Evolutionary conservation across 1,284 basidiomycete genomes (phyloP).

Genomic region (Ceratobasidium sp.): DNA sequence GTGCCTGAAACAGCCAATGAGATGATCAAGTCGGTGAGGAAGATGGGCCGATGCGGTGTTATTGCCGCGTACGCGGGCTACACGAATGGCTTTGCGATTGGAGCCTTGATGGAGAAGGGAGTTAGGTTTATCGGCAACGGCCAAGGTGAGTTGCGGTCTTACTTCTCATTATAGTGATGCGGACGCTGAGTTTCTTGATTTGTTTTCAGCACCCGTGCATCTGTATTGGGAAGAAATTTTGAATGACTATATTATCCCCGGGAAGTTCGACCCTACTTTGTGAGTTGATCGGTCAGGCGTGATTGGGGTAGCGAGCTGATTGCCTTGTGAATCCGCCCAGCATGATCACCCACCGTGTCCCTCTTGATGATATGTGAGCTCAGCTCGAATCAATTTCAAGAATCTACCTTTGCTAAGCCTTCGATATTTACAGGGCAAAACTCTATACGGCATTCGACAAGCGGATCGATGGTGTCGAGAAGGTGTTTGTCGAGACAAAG

Average conservation of each 20-base stretch:
- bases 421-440: constrained; percentile 56
- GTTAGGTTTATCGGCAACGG: constrained; percentile 75
- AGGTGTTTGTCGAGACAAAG: constrained; percentile 71
- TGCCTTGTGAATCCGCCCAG: constrained; percentile 50
- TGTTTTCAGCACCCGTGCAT: constrained; percentile 68
- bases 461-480: constrained; percentile 67
- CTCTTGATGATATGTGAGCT: constrained; percentile 67
- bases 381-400: constrained; percentile 42
- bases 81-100: constrained; percentile 77
- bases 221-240: constrained; percentile 79
- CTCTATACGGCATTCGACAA: constrained; percentile 71
- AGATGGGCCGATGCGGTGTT: constrained; percentile 71
- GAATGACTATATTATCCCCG: constrained; percentile 68
- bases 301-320: constrained; percentile 14
- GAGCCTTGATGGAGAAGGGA: constrained; percentile 82
- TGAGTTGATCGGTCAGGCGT: constrained; percentile 54
- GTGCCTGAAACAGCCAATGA: constrained; percentile 77
- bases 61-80: constrained; percentile 73
- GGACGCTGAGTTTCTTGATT: constrained; percentile 22
- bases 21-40: constrained; percentile 69
- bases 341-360: constrained; percentile 72
- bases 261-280: constrained; percentile 76
- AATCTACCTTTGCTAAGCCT: not conserved
- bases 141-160: constrained; percentile 53
- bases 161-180: constrained; percentile 30